Conservation (phyloP, 192 early-diverging fungal species). For the Entomortierella lignicola region DNA sequence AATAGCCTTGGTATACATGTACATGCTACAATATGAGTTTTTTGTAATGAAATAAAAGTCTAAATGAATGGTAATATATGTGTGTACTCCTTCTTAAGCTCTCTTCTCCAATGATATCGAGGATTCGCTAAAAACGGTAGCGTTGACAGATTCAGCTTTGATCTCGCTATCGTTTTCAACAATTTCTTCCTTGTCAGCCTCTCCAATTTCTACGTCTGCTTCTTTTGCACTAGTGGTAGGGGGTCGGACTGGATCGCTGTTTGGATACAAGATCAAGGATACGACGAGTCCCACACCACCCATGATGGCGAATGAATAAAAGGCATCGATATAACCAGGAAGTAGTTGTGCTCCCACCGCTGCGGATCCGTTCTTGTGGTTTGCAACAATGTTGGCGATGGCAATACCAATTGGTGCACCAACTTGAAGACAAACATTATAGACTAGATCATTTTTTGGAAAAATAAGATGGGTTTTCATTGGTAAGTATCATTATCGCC, state of each 20-base stretch:
- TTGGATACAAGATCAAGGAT: constrained; percentile 21
- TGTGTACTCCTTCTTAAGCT: no score
- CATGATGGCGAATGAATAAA: constrained; percentile 38
- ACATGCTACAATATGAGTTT: no score
- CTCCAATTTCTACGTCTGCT: background rate
- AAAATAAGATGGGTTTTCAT: no score
- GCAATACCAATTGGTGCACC: constrained; percentile 54
- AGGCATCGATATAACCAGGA: constrained; percentile 39
- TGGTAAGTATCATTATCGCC: no score
- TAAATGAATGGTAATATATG: no score
- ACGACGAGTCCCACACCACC: constrained; percentile 24
- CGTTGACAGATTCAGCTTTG: background rate
- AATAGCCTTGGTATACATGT: no score
- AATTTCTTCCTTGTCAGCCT: background rate
- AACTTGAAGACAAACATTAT: constrained; percentile 45
- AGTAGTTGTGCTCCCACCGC: constrained; percentile 22
- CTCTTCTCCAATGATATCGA: background rate
- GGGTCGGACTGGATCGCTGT: constrained; percentile 13
- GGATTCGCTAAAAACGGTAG: background rate
- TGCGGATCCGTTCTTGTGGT: constrained; percentile 16
- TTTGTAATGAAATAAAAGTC: no score
- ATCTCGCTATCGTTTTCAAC: background rate
- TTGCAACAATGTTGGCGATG: constrained; percentile 42
- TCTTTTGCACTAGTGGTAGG: background rate
- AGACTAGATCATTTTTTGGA: constrained; percentile 17